A percentile compares a stretch with the other conserved stretches of the same genome.
phyloP scores from a whole-genome alignment of 2,329 filamentous ascomycete species.

The Acephala macrosclerotiorum region DNA sequence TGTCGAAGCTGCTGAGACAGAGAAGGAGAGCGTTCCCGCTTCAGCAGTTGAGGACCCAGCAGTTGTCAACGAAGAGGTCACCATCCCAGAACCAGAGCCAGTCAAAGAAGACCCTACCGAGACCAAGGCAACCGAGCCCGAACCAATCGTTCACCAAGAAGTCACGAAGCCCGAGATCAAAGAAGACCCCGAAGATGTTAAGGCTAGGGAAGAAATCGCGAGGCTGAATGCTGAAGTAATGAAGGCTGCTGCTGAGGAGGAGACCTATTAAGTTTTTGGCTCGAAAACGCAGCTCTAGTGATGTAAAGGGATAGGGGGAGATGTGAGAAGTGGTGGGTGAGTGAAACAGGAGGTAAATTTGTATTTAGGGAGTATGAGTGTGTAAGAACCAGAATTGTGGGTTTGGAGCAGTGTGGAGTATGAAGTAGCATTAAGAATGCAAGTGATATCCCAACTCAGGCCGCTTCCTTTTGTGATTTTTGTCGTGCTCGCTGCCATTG shows the following conservation, averaged over 20 bases:
- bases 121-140: slow-evolving; percentile 16
- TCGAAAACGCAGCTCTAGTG: too few species aligned
- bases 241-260: slow-evolving; percentile 28
- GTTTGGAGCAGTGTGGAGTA: not conserved
- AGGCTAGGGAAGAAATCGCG: slow-evolving; percentile 39
- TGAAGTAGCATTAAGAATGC: slow-evolving; percentile 5
- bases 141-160: slow-evolving; percentile 11
- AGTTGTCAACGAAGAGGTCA: slow-evolving; percentile 14
- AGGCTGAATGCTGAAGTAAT: slow-evolving; percentile 39
- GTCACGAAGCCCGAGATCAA: not conserved
- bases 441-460: slow-evolving; percentile 7
- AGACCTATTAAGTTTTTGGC: not conserved
- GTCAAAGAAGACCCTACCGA: slow-evolving; percentile 18
- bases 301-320: not conserved
- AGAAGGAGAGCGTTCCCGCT: slow-evolving; percentile 7
- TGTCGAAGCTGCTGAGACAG: slow-evolving; percentile 10
- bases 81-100: slow-evolving; percentile 8
- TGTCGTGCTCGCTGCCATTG: not conserved
- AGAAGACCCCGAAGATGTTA: slow-evolving; percentile 34
- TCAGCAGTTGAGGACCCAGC: slow-evolving; percentile 13
- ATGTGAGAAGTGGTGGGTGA: not conserved
- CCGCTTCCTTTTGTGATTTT: not conserved
- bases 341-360: not conserved
- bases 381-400: not conserved
- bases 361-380: slow-evolving; percentile 2